Percentiles rank a stretch among this genome's conserved stretches.
phyloP scores from a whole-genome alignment of 2,329 filamentous ascomycete species.

The Pseudogymnoascus sp. region DNA sequence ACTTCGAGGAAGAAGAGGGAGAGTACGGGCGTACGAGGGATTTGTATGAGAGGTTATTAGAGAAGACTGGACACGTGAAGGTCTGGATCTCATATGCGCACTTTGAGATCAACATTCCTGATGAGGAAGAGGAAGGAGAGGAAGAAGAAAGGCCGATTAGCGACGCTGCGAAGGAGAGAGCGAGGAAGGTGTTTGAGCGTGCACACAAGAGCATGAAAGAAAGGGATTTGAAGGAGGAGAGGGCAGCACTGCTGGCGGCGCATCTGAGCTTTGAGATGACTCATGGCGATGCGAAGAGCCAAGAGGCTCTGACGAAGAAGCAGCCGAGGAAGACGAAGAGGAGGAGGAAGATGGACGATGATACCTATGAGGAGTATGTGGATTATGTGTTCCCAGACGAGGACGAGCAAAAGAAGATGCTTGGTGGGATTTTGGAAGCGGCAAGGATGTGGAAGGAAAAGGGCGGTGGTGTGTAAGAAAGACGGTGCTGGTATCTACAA shows the following conservation, averaged over 20 bases:
- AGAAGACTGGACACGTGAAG: conserved; percentile 98
- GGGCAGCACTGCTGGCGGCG: conserved; percentile 82
- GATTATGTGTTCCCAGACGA: conserved; percentile 97
- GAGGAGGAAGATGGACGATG: conserved; percentile 83
- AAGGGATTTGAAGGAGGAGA: conserved; percentile 82
- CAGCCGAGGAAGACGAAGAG: conserved; percentile 94
- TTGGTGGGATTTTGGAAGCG: conserved; percentile 1
- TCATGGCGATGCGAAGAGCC: conserved; percentile 67
- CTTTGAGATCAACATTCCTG: conserved; percentile 92
- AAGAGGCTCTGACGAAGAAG: conserved; percentile 79
- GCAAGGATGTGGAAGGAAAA: conserved; percentile 5
- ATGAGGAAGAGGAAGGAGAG: conserved; percentile 51
- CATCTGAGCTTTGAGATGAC: conserved; percentile 90
- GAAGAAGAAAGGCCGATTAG: conserved; percentile 59
- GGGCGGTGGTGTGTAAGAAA: conserved; percentile 6
- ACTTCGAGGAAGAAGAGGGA: conserved; percentile 93
- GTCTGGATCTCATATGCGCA: conserved; percentile 99
- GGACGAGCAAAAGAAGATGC: conserved; percentile 39
- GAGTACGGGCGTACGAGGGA: conserved; percentile 77
- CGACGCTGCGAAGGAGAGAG: conserved; percentile 75
- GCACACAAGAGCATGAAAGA: conserved; percentile 84
- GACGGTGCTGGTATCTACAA: conserved; percentile 13
- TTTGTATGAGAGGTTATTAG: conserved; percentile 82
- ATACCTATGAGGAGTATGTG: conserved; percentile 91
- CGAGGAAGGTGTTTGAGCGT: conserved; percentile 75